phyloP scores from a whole-genome alignment of 176 grass and related monocot genomes.

The barley (Hordeum vulgare) region DNA sequence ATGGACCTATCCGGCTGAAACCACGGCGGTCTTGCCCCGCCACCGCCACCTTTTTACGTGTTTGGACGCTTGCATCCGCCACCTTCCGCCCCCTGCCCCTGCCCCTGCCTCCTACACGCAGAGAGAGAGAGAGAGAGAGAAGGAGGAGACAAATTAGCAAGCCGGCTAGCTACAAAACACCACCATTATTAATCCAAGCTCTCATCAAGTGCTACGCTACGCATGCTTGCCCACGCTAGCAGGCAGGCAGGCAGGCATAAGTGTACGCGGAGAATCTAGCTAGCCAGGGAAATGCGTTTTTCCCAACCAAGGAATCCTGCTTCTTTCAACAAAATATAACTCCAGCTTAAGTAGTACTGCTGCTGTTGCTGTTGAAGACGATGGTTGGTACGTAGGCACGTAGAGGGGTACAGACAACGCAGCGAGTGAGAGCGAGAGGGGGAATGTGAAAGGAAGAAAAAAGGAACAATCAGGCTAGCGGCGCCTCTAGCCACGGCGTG shows the following conservation, averaged over 20 bases:
- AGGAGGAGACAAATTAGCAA: too few species aligned
- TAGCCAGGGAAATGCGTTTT: not conserved
- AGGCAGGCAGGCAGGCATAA: too few species aligned
- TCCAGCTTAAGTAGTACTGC: not conserved
- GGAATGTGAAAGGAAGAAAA: not conserved
- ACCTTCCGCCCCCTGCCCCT: not conserved
- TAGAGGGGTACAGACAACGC: not conserved
- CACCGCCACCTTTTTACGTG: slow-evolving; percentile 1
- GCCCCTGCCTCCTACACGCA: not conserved
- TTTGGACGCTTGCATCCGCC: slow-evolving; percentile 6
- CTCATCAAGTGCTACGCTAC: too few species aligned
- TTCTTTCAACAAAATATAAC: not conserved
- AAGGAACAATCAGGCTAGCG: not conserved
- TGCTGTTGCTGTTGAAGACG: not conserved
- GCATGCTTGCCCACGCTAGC: not conserved
- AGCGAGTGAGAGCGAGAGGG: not conserved
- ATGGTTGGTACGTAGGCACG: too few species aligned
- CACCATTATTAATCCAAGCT: too few species aligned
- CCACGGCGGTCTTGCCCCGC: not conserved
- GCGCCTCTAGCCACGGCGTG: not conserved
- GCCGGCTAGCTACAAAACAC: too few species aligned
- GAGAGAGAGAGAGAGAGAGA: not conserved
- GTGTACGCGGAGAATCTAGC: not conserved
- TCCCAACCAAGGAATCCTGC: not conserved
- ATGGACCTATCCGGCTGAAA: not conserved